These are phyloP conservation scores for Yamadazyma insecticola DNA, from an alignment of 805 yeast genomes.

Conservation along the genomic window DNA sequence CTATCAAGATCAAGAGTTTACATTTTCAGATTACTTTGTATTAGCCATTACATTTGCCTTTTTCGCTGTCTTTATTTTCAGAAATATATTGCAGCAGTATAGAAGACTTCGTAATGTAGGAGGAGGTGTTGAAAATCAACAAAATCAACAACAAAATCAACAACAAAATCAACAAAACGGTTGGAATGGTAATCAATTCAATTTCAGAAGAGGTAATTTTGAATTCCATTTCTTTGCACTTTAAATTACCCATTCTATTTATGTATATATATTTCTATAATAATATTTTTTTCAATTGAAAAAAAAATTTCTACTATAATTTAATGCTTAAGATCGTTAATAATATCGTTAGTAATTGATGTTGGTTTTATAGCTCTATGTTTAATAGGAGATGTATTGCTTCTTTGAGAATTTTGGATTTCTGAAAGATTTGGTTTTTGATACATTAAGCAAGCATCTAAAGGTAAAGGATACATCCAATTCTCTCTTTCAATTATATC, in stretches of 20 bases:
- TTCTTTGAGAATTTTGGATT: too few species aligned
- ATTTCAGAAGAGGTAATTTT: constrained; percentile 23
- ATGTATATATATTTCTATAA: not conserved
- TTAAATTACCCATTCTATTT: constrained; percentile 1
- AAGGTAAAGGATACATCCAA: constrained; percentile 63
- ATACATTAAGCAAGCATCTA: constrained; percentile 34
- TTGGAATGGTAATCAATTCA: constrained; percentile 16
- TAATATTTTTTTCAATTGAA: constrained; percentile 2
- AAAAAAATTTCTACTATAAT: constrained; percentile 1
- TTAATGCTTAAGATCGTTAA: constrained; percentile 18
- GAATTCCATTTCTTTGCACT: constrained; percentile 34
- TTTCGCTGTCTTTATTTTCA: constrained; percentile 24
- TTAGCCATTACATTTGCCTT: constrained; percentile 23
- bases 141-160: constrained; percentile 4
- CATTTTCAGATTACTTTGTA: constrained; percentile 31
- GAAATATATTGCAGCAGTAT: constrained; percentile 20
- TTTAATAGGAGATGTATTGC: too few species aligned
- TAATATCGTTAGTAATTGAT: constrained; percentile 24
- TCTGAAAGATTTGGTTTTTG: constrained; percentile 1
- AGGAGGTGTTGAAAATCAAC: constrained; percentile 5
- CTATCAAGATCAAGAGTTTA: constrained; percentile 17
- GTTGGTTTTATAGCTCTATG: constrained; percentile 16
- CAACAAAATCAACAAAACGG: constrained; percentile 9
- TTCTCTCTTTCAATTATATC: constrained; percentile 47
- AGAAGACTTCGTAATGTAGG: constrained; percentile 15